Evolutionary conservation across 805 yeast genomes (phyloP).

Genomic region (Saccharomycopsis babjevae): DNA sequence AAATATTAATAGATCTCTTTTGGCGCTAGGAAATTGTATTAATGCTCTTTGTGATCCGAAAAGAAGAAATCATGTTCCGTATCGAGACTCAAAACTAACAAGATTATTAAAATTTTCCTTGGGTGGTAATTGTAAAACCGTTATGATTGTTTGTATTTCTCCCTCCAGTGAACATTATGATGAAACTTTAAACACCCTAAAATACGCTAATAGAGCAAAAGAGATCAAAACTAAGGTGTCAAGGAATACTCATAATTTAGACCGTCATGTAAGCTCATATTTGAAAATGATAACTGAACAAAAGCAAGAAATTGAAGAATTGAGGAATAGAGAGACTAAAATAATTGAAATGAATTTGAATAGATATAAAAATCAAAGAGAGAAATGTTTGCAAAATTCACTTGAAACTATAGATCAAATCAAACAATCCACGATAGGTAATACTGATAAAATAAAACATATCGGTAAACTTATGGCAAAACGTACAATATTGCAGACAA

Average conservation of each 20-base stretch:
- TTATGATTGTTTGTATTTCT: conserved; percentile 90
- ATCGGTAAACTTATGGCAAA: conserved; percentile 30
- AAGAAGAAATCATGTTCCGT: conserved; percentile 68
- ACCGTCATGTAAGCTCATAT: conserved; percentile 78
- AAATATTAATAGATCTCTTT: conserved; percentile 75
- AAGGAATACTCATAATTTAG: conserved; percentile 64
- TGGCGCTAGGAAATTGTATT: conserved; percentile 90
- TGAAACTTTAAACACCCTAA: conserved; percentile 83
- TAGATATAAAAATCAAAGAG: conserved; percentile 28
- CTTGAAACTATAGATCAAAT: conserved; percentile 35
- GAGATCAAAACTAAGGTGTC: conserved; percentile 75
- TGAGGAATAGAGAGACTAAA: conserved; percentile 43
- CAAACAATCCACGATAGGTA: conserved; percentile 22
- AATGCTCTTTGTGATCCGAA: conserved; percentile 78
- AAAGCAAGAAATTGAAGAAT: conserved; percentile 58
- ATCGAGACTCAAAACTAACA: conserved; percentile 83
- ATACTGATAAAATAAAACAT: conserved; percentile 26
- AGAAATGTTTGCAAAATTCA: conserved; percentile 31
- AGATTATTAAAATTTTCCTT: conserved; percentile 77
- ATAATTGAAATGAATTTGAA: conserved; percentile 31
- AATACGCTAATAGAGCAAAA: conserved; percentile 87
- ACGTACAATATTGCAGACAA: conserved; percentile 32
- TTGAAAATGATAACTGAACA: conserved; percentile 78
- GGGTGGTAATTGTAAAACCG: conserved; percentile 91
- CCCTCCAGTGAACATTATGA: conserved; percentile 85